Evolutionary conservation across 352 stramenopile genomes (phyloP).

Genomic region (Phytophthora aleatoria): DNA sequence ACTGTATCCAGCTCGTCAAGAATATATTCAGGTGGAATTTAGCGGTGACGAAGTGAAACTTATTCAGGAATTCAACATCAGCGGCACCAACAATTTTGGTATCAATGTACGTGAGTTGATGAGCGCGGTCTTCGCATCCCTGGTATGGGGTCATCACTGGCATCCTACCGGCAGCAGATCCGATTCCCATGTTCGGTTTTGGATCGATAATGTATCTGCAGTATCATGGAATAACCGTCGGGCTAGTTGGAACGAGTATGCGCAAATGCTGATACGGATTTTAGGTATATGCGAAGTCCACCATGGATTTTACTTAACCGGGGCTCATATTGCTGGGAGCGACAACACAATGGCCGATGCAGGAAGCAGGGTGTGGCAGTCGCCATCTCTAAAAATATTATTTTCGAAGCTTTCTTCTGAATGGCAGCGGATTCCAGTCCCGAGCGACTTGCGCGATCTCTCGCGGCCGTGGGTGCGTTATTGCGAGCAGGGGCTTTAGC

Average conservation of each 20-base stretch:
- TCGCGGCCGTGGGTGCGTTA: constrained; percentile 19
- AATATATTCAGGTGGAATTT: constrained; percentile 15
- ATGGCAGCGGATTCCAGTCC: constrained; percentile 17
- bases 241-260: background rate
- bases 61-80: background rate
- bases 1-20: background rate
- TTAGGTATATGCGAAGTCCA: background rate
- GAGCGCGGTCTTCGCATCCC: constrained; percentile 11
- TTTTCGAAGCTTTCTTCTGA: constrained; percentile 10
- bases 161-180: background rate
- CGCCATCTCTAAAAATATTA: background rate
- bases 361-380: constrained; percentile 23
- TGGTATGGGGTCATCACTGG: constrained; percentile 9
- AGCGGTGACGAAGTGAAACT: background rate
- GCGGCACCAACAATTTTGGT: background rate
- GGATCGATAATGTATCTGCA: background rate
- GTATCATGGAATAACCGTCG: background rate
- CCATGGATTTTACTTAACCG: too few species aligned
- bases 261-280: background rate
- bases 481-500: constrained; percentile 19
- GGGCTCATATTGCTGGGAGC: too few species aligned
- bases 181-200: constrained; percentile 10
- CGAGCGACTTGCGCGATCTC: constrained; percentile 20
- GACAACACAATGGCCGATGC: constrained; percentile 12
- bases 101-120: constrained; percentile 19